These are phyloP conservation scores for Platanthera zijinensis DNA, from an alignment of 106 monocot genomes.

Conservation along the genomic window DNA sequence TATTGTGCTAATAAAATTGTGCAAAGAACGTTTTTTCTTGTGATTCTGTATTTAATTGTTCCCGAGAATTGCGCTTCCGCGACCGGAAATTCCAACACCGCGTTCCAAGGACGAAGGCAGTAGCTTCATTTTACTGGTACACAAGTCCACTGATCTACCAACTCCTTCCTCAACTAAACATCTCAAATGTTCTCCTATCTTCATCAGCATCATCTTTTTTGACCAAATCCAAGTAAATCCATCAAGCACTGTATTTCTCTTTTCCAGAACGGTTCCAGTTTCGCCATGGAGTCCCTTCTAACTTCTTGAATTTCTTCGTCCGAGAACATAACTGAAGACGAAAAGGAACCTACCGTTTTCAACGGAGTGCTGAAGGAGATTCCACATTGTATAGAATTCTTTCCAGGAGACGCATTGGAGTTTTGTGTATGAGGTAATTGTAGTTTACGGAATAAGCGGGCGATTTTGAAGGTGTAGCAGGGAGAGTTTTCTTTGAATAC, in stretches of 20 bases:
- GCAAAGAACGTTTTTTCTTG: too few relatives aligned
- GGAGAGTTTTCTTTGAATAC: conserved; percentile 53
- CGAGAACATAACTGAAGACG: not conserved
- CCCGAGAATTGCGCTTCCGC: too few relatives aligned
- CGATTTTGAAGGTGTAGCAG: conserved; percentile 47
- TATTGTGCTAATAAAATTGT: too few relatives aligned
- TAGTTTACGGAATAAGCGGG: conserved; percentile 61
- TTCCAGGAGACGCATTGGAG: conserved; percentile 60
- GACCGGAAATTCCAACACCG: too few relatives aligned
- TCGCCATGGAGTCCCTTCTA: not conserved
- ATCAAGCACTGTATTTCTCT: not conserved
- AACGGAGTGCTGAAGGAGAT: not conserved
- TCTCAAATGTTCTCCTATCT: not conserved
- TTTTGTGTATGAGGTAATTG: conserved; percentile 54
- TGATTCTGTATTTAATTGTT: too few relatives aligned
- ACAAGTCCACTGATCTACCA: not conserved
- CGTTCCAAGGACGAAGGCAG: not conserved
- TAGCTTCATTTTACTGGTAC: not conserved
- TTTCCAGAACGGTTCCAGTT: not conserved
- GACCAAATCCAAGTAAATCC: not conserved
- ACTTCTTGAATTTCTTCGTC: conserved; percentile 4
- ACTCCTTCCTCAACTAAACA: not conserved
- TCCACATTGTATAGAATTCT: conserved; percentile 62
- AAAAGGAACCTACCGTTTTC: conserved; percentile 2
- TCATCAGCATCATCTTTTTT: not conserved